phyloP scores from a whole-genome alignment of 495 filamentous ascomycete species.

The Aspergillus baeticus region DNA sequence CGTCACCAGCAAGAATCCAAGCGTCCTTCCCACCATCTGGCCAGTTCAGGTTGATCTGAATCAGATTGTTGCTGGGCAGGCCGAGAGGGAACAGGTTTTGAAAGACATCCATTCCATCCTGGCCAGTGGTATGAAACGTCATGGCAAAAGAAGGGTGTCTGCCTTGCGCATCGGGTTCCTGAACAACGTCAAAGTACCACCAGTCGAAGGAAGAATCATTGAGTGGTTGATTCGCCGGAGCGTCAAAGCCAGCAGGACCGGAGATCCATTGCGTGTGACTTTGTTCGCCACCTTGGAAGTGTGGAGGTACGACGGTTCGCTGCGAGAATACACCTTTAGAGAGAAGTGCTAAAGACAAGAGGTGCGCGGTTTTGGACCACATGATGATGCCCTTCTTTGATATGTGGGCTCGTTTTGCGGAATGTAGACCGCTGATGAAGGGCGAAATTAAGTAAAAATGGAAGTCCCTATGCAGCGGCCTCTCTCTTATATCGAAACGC shows the following conservation, averaged over 20 bases:
- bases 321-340: no score
- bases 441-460: no score
- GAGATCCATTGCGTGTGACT: no score
- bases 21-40: not conserved
- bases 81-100: not conserved
- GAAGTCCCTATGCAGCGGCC: no score
- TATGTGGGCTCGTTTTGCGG: no score
- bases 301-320: no score
- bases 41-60: not conserved
- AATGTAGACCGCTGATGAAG: no score
- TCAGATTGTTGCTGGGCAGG: not conserved
- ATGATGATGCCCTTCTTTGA: no score
- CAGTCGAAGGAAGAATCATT: not conserved
- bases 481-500: no score
- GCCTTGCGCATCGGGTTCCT: not conserved
- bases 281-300: no score
- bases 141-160: not conserved
- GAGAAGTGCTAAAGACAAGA: no score
- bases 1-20: not conserved
- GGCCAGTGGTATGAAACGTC: not conserved
- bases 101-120: not conserved
- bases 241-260: not conserved
- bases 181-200: constrained; percentile 5
- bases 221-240: not conserved
- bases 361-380: no score